Conservation (phyloP, 2,329 filamentous ascomycete species). For the Dothideomycetes sp. region DNA sequence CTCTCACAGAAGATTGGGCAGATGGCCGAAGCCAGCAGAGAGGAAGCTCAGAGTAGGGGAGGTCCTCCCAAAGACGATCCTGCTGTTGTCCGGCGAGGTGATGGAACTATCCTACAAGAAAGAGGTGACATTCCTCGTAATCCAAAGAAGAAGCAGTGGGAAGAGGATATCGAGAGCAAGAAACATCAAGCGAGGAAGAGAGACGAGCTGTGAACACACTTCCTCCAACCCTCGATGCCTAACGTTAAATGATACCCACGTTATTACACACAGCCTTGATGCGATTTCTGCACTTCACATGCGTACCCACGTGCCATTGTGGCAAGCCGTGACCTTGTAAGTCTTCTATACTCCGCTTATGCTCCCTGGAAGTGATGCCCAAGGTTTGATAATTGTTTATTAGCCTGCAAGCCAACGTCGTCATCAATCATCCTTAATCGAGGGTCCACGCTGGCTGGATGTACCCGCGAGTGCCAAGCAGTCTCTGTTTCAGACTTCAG, state of each 20-base stretch:
- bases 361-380: too few relatives aligned
- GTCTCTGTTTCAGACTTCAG: too few relatives aligned
- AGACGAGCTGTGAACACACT: constrained; percentile 20
- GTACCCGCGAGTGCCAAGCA: too few relatives aligned
- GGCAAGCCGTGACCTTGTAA: too few relatives aligned
- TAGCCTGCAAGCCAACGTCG: too few relatives aligned
- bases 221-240: not conserved
- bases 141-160: constrained; percentile 53
- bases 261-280: not conserved
- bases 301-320: too few relatives aligned
- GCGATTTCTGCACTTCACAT: too few relatives aligned
- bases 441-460: too few relatives aligned
- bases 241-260: not conserved
- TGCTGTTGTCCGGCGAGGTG: constrained; percentile 24
- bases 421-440: too few relatives aligned
- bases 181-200: constrained; percentile 17
- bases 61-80: constrained; percentile 12
- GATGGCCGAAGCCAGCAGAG: constrained; percentile 29
- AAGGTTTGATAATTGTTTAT: too few relatives aligned
- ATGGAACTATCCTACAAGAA: constrained; percentile 33
- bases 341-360: too few relatives aligned
- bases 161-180: constrained; percentile 33
- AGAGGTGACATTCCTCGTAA: constrained; percentile 31
- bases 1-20: constrained; percentile 30
- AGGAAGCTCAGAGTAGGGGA: constrained; percentile 11